A percentile compares a stretch with the other conserved stretches of the same genome.
These are phyloP conservation scores for Xylariaceae sp. DNA, from an alignment of 2,329 filamentous ascomycete species.

Conservation along the genomic window DNA sequence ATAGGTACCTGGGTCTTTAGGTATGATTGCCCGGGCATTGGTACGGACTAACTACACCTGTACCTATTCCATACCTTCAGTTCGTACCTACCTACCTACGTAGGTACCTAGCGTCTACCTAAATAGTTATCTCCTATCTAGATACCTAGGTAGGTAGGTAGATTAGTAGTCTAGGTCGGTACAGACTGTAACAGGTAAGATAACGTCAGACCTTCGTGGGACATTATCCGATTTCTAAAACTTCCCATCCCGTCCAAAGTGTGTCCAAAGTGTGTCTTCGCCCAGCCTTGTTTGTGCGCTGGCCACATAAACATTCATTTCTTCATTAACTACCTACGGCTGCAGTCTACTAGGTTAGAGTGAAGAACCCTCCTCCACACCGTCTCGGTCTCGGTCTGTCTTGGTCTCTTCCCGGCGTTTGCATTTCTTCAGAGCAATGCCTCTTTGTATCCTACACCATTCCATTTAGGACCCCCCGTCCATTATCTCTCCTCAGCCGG, in stretches of 20 bases:
- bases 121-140: no score
- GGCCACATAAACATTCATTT: not conserved
- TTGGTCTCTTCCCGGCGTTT: not conserved
- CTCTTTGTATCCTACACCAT: slow-evolving; percentile 14
- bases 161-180: no score
- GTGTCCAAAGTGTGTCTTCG: not conserved
- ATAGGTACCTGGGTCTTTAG: no score
- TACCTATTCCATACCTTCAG: no score
- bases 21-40: no score
- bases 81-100: no score
- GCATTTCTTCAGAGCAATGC: slow-evolving; percentile 14
- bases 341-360: not conserved
- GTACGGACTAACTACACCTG: no score
- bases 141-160: no score
- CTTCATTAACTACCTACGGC: not conserved
- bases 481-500: not conserved
- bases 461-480: slow-evolving; percentile 11
- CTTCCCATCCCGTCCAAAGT: not conserved
- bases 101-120: no score
- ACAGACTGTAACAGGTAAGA: no score
- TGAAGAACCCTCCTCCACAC: not conserved
- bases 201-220: not conserved
- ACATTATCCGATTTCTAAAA: not conserved
- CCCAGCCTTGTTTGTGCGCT: not conserved
- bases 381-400: not conserved